Evolutionary conservation across 2,329 filamentous ascomycete genomes (phyloP).

Genomic region (Bipolaris sorokiniana): DNA sequence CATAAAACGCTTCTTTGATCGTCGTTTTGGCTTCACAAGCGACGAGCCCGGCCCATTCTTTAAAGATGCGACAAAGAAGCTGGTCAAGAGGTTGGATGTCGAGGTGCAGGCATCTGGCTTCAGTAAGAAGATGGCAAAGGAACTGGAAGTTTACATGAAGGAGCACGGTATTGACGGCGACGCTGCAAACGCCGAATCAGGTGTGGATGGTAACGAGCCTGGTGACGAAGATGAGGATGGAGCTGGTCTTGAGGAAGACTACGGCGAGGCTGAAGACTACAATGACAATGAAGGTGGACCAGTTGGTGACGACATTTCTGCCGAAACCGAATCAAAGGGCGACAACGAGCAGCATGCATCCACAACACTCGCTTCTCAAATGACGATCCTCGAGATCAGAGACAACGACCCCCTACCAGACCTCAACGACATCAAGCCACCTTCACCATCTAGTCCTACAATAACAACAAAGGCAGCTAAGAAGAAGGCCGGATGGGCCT

Average conservation of each 20-base stretch:
- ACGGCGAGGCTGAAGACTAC: constrained; percentile 13
- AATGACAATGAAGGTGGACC: constrained; percentile 9
- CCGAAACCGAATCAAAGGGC: not conserved
- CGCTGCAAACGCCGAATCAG: constrained; percentile 47
- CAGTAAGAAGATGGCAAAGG: constrained; percentile 95
- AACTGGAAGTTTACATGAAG: constrained; percentile 89
- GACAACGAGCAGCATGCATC: not conserved
- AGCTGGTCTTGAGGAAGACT: not conserved
- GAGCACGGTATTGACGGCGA: constrained; percentile 66
- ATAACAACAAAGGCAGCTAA: constrained; percentile 47
- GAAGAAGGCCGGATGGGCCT: constrained; percentile 45
- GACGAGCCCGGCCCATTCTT: constrained; percentile 85
- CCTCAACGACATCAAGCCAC: constrained; percentile 38
- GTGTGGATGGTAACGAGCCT: constrained; percentile 25
- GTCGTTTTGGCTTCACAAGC: constrained; percentile 85
- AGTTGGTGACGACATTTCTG: constrained; percentile 4
- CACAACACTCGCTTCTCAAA: constrained; percentile 32
- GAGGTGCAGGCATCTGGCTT: constrained; percentile 92
- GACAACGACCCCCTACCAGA: constrained; percentile 44
- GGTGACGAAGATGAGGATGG: constrained; percentile 11
- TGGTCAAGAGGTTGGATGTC: constrained; percentile 78
- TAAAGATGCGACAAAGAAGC: constrained; percentile 77
- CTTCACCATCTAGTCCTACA: constrained; percentile 21
- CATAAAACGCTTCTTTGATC: constrained; percentile 90
- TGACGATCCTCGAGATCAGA: constrained; percentile 48